Percentiles rank a stretch among this genome's conserved stretches.
phyloP scores from a whole-genome alignment of 805 yeast genomes.

The Wickerhamomyces ciferrii region DNA sequence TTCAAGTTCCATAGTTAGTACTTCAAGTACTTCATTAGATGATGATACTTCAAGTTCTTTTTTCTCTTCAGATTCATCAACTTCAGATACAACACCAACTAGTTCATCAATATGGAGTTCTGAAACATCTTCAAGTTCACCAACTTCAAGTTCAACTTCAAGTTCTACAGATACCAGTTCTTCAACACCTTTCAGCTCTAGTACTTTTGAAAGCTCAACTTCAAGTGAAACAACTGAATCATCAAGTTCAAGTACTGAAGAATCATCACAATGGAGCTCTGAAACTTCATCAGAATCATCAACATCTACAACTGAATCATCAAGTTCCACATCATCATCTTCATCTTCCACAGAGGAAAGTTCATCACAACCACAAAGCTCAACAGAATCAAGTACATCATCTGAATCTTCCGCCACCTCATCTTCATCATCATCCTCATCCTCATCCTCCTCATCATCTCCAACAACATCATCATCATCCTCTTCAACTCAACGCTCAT shows the following conservation, averaged over 20 bases:
- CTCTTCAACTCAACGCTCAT: background rate
- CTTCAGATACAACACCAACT: background rate
- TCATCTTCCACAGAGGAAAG: slow-evolving; percentile 2
- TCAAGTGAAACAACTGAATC: too few relatives aligned
- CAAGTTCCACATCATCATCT: slow-evolving; percentile 2
- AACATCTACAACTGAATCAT: slow-evolving; percentile 1
- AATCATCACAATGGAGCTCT: too few relatives aligned
- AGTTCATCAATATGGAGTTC: too few relatives aligned
- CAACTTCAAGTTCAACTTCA: background rate
- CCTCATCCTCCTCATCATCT: slow-evolving; percentile 1
- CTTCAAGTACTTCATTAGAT: background rate
- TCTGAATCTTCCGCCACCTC: background rate
- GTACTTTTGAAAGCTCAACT: background rate
- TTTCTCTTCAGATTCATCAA: background rate
- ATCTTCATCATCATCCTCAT: slow-evolving; percentile 2
- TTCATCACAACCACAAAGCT: background rate
- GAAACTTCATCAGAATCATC: slow-evolving; percentile 1
- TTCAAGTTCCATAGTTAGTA: background rate
- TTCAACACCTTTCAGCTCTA: background rate
- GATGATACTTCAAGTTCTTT: background rate
- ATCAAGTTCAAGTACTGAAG: too few relatives aligned
- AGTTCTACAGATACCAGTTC: background rate
- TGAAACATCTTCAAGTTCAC: background rate
- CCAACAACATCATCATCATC: background rate
- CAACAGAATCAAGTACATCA: background rate